Evolutionary conservation across 2,329 filamentous ascomycete species (phyloP).

Genomic region (Colletotrichum graminicola): DNA sequence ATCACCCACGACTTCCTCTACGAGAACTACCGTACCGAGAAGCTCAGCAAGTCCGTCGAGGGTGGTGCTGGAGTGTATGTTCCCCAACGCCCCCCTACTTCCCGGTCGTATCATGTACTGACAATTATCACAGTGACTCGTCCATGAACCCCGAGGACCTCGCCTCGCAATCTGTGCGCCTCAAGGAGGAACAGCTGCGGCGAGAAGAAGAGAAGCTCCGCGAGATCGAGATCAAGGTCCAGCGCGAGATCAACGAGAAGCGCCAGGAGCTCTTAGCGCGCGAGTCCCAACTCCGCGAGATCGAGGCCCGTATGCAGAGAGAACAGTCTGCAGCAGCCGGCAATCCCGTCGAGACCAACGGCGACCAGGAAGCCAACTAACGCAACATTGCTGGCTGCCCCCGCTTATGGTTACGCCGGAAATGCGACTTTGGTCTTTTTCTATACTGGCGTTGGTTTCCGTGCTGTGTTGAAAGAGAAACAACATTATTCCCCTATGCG

Average conservation of each 20-base stretch:
- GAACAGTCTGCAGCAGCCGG: slow-evolving; percentile 72
- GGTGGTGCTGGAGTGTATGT: slow-evolving; percentile 89
- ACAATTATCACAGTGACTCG: slow-evolving; percentile 69
- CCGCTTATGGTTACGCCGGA: slow-evolving; percentile 47
- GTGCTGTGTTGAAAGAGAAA: slow-evolving; percentile 58
- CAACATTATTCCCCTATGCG: slow-evolving; percentile 59
- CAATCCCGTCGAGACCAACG: slow-evolving; percentile 63
- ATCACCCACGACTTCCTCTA: slow-evolving; percentile 99
- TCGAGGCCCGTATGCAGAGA: slow-evolving; percentile 96
- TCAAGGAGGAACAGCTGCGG: slow-evolving; percentile 99
- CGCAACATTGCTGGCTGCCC: slow-evolving; percentile 41
- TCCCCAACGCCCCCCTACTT: slow-evolving; percentile 15
- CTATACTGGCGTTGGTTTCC: slow-evolving; percentile 63
- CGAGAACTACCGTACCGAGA: slow-evolving; percentile 99
- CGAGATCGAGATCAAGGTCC: slow-evolving; percentile 99
- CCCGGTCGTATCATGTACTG: slow-evolving; percentile 43
- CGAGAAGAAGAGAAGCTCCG: slow-evolving; percentile 99
- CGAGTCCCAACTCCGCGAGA: slow-evolving; percentile 98
- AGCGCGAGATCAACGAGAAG: slow-evolving; percentile 99
- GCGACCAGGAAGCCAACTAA: slow-evolving; percentile 66
- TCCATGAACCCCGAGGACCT: slow-evolving; percentile 99
- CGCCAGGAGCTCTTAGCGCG: slow-evolving; percentile 96
- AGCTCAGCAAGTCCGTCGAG: slow-evolving; percentile 99
- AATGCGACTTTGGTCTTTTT: slow-evolving; percentile 60
- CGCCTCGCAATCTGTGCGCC: slow-evolving; percentile 94